Conservation (phyloP, 1,284 basidiomycete genomes). For the Microbotryum scabiosae region DNA sequence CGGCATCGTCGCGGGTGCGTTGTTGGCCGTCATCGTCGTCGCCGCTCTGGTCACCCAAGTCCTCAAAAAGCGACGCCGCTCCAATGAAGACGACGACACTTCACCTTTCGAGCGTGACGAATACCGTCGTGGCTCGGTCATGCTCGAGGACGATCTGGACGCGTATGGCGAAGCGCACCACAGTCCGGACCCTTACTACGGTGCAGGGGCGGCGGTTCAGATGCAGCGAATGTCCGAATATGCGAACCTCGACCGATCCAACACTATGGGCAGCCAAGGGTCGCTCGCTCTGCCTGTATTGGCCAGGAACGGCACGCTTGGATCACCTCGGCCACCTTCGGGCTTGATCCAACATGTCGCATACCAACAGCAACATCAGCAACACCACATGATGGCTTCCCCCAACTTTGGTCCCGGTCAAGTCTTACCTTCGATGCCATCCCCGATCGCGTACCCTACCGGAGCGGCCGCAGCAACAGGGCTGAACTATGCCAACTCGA, state of each 20-base stretch:
- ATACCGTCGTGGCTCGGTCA: slow-evolving; percentile 37
- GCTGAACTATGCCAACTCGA: no score
- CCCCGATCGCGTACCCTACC: no score
- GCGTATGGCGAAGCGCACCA: slow-evolving; percentile 35
- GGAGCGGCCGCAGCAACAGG: no score
- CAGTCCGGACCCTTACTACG: slow-evolving; percentile 15
- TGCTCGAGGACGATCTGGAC: slow-evolving; percentile 37
- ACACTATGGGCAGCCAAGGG: slow-evolving; percentile 25
- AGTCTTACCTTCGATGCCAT: no score
- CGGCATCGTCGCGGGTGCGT: slow-evolving; percentile 39
- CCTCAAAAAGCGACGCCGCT: slow-evolving; percentile 35
- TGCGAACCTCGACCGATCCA: slow-evolving; percentile 20
- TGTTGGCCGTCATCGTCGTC: slow-evolving; percentile 39
- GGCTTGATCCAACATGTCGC: slow-evolving; percentile 30
- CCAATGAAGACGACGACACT: slow-evolving; percentile 37
- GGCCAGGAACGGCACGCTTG: slow-evolving; percentile 34
- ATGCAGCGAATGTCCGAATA: slow-evolving; percentile 28
- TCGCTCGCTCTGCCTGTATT: slow-evolving; percentile 22
- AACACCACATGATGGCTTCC: background rate
- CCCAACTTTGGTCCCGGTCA: no score
- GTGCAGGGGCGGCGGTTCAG: slow-evolving; percentile 21
- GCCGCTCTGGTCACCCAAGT: slow-evolving; percentile 37
- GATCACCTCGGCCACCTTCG: slow-evolving; percentile 38
- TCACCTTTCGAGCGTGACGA: slow-evolving; percentile 39
- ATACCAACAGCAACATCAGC: slow-evolving; percentile 1